Conservation (phyloP, 2,329 filamentous ascomycete species). For the Aphanocladium album region DNA sequence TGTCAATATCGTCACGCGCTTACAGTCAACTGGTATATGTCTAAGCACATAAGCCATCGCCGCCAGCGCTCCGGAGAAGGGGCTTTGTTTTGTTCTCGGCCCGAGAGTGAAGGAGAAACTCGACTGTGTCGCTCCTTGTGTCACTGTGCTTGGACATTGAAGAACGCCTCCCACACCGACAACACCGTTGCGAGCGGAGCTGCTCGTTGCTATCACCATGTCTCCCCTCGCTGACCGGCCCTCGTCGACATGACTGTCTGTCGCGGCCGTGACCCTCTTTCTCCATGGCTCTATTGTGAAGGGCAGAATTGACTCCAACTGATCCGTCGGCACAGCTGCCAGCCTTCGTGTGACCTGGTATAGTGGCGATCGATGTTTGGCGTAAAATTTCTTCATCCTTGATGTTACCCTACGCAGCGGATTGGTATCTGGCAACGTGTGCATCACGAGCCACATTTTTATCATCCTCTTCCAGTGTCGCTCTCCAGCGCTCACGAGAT, state of each 20-base stretch:
- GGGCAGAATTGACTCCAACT: constrained; percentile 12
- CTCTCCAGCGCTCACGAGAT: constrained; percentile 16
- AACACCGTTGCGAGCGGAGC: neutral
- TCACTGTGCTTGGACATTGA: neutral
- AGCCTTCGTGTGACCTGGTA: constrained; percentile 9
- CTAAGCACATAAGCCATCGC: neutral
- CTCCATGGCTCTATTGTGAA: constrained; percentile 13
- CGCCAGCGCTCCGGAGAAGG: neutral
- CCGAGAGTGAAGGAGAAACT: neutral
- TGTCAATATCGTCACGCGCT: constrained; percentile 13
- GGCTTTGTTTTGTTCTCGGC: neutral
- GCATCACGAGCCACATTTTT: constrained; percentile 11
- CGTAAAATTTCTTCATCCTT: constrained; percentile 9
- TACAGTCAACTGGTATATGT: constrained; percentile 7
- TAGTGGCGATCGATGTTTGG: constrained; percentile 4
- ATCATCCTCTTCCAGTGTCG: constrained; percentile 16
- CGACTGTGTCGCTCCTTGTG: neutral
- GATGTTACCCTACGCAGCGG: neutral
- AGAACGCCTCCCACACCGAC: neutral
- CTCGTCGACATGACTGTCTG: too few species aligned
- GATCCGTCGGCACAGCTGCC: neutral
- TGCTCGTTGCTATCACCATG: neutral
- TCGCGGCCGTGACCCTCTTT: neutral
- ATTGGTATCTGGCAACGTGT: constrained; percentile 12
- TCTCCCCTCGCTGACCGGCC: too few species aligned